These are phyloP conservation scores for Arthrinium phaeospermum DNA, from an alignment of 2,329 filamentous ascomycete species.

Conservation along the genomic window DNA sequence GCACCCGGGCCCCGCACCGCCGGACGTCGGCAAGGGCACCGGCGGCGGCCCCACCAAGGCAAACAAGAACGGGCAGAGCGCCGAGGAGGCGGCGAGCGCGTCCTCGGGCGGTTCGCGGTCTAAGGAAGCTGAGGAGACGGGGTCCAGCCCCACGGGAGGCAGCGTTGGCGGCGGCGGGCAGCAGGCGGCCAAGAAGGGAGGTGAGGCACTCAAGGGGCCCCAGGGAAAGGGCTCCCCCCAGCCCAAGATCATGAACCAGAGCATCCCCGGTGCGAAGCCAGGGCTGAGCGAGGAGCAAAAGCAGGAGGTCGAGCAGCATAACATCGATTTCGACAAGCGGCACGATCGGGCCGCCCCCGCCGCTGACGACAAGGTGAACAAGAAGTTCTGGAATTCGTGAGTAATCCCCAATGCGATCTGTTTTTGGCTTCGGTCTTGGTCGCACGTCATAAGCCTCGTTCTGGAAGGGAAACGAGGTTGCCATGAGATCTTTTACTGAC, in stretches of 20 bases:
- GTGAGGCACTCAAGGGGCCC: conserved; percentile 40
- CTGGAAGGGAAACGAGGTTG: background rate
- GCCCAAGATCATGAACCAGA: conserved; percentile 59
- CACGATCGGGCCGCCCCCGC: conserved; percentile 53
- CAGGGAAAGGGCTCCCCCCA: conserved; percentile 42
- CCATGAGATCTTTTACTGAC: background rate
- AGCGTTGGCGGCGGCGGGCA: conserved; percentile 32
- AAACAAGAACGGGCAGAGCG: conserved; percentile 30
- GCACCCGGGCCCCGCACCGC: conserved; percentile 49
- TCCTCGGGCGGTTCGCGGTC: conserved; percentile 46
- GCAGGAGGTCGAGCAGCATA: conserved; percentile 63
- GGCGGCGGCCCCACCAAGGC: conserved; percentile 44
- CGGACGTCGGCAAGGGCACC: conserved; percentile 45
- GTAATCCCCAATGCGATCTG: background rate
- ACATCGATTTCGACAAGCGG: conserved; percentile 60
- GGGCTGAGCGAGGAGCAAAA: conserved; percentile 56
- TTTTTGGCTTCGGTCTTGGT: background rate
- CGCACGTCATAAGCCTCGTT: background rate
- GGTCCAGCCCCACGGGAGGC: conserved; percentile 37
- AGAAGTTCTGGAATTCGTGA: conserved; percentile 43
- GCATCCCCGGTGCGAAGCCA: conserved; percentile 43
- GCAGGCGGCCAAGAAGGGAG: conserved; percentile 33
- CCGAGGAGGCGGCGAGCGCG: conserved; percentile 42
- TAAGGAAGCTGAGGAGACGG: conserved; percentile 47
- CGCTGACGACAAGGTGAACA: conserved; percentile 57